phyloP scores from a whole-genome alignment of 257 asterid genomes.

The Mentha longifolia region DNA sequence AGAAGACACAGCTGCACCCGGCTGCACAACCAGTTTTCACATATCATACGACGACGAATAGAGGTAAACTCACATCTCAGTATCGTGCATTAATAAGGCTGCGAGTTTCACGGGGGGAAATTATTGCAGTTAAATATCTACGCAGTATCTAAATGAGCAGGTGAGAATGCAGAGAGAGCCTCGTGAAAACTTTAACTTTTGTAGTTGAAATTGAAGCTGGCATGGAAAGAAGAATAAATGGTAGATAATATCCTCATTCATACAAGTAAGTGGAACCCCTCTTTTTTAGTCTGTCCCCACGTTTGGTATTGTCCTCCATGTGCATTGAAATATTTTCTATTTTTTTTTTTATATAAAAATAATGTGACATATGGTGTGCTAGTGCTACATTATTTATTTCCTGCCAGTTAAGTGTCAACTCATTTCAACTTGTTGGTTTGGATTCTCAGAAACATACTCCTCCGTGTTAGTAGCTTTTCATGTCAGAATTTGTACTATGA shows the following conservation, averaged over 20 bases:
- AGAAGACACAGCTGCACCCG: slow-evolving; percentile 72
- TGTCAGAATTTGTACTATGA: slow-evolving; percentile 18
- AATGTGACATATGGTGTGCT: neutral
- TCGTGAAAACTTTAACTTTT: slow-evolving; percentile 33
- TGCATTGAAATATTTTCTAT: too few relatives aligned
- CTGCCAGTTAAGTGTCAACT: slow-evolving; percentile 31
- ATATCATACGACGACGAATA: slow-evolving; percentile 73
- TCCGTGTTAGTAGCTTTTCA: neutral
- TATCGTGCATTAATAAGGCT: neutral
- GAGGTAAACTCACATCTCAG: slow-evolving; percentile 23
- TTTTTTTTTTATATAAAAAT: too few relatives aligned
- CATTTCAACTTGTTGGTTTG: slow-evolving; percentile 16
- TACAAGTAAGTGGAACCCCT: slow-evolving; percentile 22
- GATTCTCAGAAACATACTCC: slow-evolving; percentile 9
- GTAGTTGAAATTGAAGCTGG: slow-evolving; percentile 29
- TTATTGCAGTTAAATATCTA: neutral
- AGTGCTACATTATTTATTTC: neutral
- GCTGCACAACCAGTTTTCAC: slow-evolving; percentile 74
- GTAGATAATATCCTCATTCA: slow-evolving; percentile 6
- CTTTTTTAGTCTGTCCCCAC: slow-evolving; percentile 37
- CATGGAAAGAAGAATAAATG: slow-evolving; percentile 30
- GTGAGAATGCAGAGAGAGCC: slow-evolving; percentile 24
- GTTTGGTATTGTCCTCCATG: slow-evolving; percentile 21
- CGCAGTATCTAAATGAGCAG: slow-evolving; percentile 1
- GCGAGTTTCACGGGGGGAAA: neutral